Percentiles rank a stretch among this genome's conserved stretches.
Conservation (phyloP, 176 grass and related monocot species). For the Triticum timopheevii region DNA sequence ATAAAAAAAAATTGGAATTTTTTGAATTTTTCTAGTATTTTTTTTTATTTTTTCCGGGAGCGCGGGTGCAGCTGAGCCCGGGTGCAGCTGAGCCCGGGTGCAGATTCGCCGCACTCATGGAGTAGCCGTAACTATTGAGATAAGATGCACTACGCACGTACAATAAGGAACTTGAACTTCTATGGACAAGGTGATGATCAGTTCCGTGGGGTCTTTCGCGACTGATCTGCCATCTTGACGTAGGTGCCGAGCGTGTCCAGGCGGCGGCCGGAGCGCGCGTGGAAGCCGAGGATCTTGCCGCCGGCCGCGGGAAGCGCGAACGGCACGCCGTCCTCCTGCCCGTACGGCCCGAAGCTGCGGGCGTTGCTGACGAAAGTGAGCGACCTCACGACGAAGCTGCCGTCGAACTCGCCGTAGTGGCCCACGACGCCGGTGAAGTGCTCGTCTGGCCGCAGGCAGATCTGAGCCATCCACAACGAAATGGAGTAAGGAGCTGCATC, state of each 20-base stretch:
- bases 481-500: background rate
- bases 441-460: constrained; percentile 39
- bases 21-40: too few species aligned
- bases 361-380: constrained; percentile 40
- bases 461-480: background rate
- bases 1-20: too few species aligned
- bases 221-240: constrained; percentile 10
- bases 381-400: constrained; percentile 28
- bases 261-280: constrained; percentile 39
- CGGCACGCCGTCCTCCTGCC: constrained; percentile 26
- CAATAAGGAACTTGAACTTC: background rate
- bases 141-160: background rate
- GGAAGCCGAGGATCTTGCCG: constrained; percentile 59
- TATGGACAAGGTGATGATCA: background rate
- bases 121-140: background rate
- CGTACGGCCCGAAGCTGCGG: constrained; percentile 45
- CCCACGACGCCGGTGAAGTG: constrained; percentile 38
- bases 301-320: constrained; percentile 42
- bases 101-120: too few species aligned
- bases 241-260: constrained; percentile 53
- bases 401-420: constrained; percentile 19
- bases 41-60: too few species aligned
- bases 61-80: too few species aligned
- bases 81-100: too few species aligned
- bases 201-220: too few species aligned